Evolutionary conservation across 2,329 filamentous ascomycete species (phyloP).

Genomic region (Thyridium curvatum): DNA sequence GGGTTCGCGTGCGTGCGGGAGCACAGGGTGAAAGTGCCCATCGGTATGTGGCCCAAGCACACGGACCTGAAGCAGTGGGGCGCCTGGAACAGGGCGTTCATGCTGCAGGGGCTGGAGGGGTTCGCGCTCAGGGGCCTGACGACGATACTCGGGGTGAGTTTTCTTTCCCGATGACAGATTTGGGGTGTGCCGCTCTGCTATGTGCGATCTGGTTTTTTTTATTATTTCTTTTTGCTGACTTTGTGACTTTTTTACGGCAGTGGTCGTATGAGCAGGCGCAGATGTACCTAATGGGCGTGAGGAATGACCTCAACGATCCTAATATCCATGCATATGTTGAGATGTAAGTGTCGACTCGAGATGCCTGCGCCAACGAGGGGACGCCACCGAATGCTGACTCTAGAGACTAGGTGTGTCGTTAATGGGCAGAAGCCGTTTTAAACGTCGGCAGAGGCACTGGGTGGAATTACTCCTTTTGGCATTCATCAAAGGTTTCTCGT

Average conservation of each 20-base stretch:
- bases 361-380: too few relatives aligned
- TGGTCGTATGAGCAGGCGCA: slow-evolving; percentile 44
- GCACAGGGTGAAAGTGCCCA: slow-evolving; percentile 42
- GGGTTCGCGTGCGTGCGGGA: slow-evolving; percentile 38
- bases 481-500: too few relatives aligned
- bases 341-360: slow-evolving; percentile 5
- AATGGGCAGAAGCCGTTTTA: too few relatives aligned
- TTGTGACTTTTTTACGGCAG: not conserved
- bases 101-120: slow-evolving; percentile 43
- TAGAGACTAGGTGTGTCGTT: too few relatives aligned
- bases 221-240: too few relatives aligned
- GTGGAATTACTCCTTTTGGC: too few relatives aligned
- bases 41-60: slow-evolving; percentile 49
- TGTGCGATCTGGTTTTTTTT: too few relatives aligned
- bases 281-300: slow-evolving; percentile 38
- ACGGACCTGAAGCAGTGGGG: slow-evolving; percentile 44
- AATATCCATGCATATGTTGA: slow-evolving; percentile 7
- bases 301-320: slow-evolving; percentile 16
- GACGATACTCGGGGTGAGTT: slow-evolving; percentile 29
- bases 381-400: too few relatives aligned
- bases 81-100: slow-evolving; percentile 42
- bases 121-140: slow-evolving; percentile 47
- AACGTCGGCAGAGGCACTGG: too few relatives aligned
- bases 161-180: not conserved
- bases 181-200: too few relatives aligned